Conservation (phyloP, 2,329 filamentous ascomycete species). For the Epichloe brachyelytri region DNA sequence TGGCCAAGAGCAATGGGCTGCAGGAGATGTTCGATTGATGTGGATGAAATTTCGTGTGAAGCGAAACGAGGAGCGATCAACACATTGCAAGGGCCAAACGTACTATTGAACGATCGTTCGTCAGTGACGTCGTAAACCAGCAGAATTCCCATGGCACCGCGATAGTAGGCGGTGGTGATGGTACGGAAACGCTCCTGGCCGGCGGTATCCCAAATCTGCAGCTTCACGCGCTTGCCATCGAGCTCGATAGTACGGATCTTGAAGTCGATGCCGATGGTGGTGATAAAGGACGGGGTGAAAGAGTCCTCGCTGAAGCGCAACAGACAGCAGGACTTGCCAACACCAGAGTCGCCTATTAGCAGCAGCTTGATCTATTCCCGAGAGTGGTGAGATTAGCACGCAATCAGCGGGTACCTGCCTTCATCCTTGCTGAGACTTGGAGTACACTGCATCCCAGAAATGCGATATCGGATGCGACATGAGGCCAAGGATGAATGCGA, state of each 20-base stretch:
- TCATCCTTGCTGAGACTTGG: neutral
- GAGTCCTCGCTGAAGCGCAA: constrained; percentile 95
- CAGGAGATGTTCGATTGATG: neutral
- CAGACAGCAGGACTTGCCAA: constrained; percentile 94
- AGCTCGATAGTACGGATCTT: constrained; percentile 99
- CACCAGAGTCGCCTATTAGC: constrained; percentile 90
- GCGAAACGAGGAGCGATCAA: neutral
- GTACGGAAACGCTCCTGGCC: constrained; percentile 97
- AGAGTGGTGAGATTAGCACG: constrained; percentile 6
- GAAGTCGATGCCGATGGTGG: constrained; percentile 98
- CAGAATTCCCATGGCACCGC: constrained; percentile 95
- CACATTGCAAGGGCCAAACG: constrained; percentile 17
- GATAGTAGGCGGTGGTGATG: constrained; percentile 97
- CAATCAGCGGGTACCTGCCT: neutral
- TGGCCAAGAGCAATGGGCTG: neutral
- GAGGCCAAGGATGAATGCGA: neutral
- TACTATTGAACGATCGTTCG: constrained; percentile 90
- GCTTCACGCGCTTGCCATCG: constrained; percentile 95
- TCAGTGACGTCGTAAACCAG: constrained; percentile 98
- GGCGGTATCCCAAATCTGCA: constrained; percentile 99
- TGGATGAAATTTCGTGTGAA: neutral
- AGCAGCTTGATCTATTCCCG: constrained; percentile 75
- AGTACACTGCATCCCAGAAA: neutral
- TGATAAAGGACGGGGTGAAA: constrained; percentile 96
- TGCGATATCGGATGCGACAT: neutral